Evolutionary conservation across 1,284 basidiomycete genomes (phyloP), one percentile per base, ranked within the genome.

Genomic region (Ceratobasidium sp.): DNA sequence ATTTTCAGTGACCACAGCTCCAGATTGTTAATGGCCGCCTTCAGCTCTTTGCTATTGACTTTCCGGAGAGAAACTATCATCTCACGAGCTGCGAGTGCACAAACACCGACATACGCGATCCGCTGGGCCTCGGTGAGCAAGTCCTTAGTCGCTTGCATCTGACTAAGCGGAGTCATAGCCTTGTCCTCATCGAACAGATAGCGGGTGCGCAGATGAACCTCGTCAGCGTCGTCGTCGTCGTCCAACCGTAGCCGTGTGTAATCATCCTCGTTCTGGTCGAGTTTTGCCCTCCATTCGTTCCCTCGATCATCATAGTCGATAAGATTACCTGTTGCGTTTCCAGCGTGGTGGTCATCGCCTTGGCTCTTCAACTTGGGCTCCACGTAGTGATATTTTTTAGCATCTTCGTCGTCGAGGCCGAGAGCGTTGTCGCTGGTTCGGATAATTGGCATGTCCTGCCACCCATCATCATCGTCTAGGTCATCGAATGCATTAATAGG

Each of bases 81-180:
- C 79, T 94, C 90, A 73, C 85, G 82, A 57, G 86, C 86, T 4
- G 91, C 88, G 55, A 98, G 84, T 27, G 92, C 86, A 78, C 94
- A 96, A 13, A 98, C 78, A 6, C 94, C 95, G 71, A 98, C 95
- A 78, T 98, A 98, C 0, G 96, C 95, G 72, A 98, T 94, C 57
- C 95, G 85, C 81, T 98, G 95, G 0, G 91, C 92, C 77, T 97
- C 95, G 0, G 93, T 96, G 32, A 98, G 84, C 75, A 98, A 84
- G 74, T 92, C 89, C 85, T 97, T 98, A 70, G 95, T 98, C 57
- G 92, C 87, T 80, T 96, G 94, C 94, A 98, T 96, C 82, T 97
- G 96, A 74, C 87, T 90, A 72, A 98, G 84, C n/a, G 95, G 96
- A 0, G 95, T 98, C 94, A 97, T 97, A 43, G 93, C 94, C 80